These are phyloP conservation scores for Phtheirospermum japonicum DNA, from an alignment of 257 asterid species.

Conservation along the genomic window DNA sequence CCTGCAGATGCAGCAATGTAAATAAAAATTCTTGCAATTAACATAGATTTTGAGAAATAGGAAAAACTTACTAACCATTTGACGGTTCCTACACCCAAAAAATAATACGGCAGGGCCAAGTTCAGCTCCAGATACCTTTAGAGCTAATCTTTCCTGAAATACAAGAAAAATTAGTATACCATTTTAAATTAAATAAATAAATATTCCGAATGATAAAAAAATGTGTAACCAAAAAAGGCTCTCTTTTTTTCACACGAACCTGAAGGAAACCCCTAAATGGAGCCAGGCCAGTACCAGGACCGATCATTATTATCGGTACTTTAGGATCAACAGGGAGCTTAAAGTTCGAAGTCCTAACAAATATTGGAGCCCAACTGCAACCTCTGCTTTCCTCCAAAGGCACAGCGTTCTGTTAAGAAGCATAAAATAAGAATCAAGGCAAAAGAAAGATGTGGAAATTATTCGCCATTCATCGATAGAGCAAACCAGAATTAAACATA, in stretches of 20 bases:
- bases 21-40: neutral
- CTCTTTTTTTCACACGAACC: constrained; percentile 45
- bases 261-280: constrained; percentile 99
- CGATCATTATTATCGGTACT: constrained; percentile 85
- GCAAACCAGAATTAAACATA: neutral
- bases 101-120: constrained; percentile 82
- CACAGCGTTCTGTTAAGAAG: constrained; percentile 65
- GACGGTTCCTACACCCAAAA: constrained; percentile 92
- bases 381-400: constrained; percentile 65
- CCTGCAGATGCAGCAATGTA: constrained; percentile 46
- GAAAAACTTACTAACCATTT: constrained; percentile 54
- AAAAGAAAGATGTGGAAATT: neutral
- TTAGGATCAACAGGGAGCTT: constrained; percentile 78
- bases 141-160: constrained; percentile 88
- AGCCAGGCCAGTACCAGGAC: constrained; percentile 99
- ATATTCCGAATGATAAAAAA: neutral
- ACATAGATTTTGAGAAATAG: neutral
- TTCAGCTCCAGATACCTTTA: constrained; percentile 76
- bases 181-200: constrained; percentile 12
- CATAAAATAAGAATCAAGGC: constrained; percentile 21
- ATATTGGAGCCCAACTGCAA: constrained; percentile 83
- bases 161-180: constrained; percentile 9
- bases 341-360: constrained; percentile 81
- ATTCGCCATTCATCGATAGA: constrained; percentile 13
- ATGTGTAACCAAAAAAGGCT: neutral